Evolutionary conservation across 305 asterid species (phyloP).

Genomic region (Fraxinus sp.): DNA sequence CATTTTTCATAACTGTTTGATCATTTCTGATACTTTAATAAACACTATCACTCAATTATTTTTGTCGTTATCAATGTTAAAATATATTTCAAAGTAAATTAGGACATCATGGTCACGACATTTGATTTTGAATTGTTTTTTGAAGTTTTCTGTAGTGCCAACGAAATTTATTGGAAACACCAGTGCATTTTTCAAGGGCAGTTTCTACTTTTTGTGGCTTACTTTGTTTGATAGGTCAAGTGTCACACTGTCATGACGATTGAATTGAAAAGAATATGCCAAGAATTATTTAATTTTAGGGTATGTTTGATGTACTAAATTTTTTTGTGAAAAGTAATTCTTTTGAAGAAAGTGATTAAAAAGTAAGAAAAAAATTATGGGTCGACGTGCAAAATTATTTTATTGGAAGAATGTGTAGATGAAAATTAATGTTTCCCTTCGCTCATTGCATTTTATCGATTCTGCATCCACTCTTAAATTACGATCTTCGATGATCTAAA

Average conservation of each 20-base stretch:
- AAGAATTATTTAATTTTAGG: background rate
- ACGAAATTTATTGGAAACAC: background rate
- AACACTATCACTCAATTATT: background rate
- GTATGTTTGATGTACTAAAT: background rate
- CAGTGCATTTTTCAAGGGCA: background rate
- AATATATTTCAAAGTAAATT: background rate
- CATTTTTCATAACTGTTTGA: background rate
- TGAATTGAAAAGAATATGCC: background rate
- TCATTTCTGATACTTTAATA: background rate
- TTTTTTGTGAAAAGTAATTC: too few relatives aligned
- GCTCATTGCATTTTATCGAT: background rate
- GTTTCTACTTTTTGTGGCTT: background rate
- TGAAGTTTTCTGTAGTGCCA: background rate
- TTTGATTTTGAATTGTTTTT: background rate
- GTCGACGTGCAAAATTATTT: too few relatives aligned
- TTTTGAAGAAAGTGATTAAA: too few relatives aligned
- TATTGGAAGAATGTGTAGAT: too few relatives aligned
- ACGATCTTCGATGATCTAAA: background rate
- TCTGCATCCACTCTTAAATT: background rate
- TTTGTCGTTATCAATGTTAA: background rate
- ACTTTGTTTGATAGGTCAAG: background rate
- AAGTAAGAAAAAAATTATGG: background rate
- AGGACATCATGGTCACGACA: background rate
- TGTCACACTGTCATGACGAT: background rate
- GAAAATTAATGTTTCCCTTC: background rate